phyloP scores from a whole-genome alignment of 164 flowering plant species.

The Stephania yunnanensis region DNA sequence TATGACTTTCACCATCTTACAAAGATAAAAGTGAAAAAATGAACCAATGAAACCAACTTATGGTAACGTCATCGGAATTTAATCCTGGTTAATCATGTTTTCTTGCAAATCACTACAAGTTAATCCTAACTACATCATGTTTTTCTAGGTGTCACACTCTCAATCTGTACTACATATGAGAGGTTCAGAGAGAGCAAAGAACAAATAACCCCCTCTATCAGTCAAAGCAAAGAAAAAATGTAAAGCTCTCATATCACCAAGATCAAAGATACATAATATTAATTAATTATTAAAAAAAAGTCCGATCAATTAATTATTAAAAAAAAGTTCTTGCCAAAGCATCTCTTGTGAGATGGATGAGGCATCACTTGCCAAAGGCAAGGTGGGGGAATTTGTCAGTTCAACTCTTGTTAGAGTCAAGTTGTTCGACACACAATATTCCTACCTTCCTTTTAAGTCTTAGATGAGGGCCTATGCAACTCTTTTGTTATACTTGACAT shows the following conservation, averaged over 20 bases:
- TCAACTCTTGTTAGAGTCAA: no score
- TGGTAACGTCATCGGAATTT: background rate
- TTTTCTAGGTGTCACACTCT: background rate
- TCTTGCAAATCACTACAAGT: background rate
- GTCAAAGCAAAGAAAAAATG: no score
- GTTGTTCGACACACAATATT: no score
- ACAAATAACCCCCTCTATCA: background rate
- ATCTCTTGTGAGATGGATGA: no score
- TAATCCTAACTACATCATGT: background rate
- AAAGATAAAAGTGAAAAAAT: background rate
- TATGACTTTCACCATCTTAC: background rate
- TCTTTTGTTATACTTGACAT: no score
- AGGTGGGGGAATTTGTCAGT: no score
- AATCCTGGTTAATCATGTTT: background rate
- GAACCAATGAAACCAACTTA: background rate
- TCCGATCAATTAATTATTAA: no score
- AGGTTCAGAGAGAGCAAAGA: background rate
- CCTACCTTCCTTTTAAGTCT: no score
- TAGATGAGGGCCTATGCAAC: no score
- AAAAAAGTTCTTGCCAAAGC: no score
- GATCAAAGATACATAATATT: background rate
- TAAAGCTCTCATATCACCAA: background rate
- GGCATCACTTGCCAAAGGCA: no score
- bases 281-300: no score
- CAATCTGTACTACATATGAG: background rate